Conservation (phyloP, 805 yeast species). For the Spathaspora hagerdaliae region DNA sequence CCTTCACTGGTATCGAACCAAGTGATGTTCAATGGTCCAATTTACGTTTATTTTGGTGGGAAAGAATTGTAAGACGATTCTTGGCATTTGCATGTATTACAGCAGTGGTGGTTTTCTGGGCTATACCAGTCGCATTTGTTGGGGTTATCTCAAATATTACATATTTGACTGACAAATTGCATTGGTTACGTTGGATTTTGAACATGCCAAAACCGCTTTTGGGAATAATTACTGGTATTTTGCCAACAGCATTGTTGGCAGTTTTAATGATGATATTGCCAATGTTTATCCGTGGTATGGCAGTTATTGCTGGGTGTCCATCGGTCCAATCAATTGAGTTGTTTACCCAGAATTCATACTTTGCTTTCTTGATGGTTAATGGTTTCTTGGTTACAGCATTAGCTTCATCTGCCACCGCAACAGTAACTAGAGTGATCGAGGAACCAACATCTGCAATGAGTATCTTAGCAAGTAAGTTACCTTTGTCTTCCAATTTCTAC, state of each 20-base stretch:
- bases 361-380: constrained; percentile 67
- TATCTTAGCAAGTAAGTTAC: constrained; percentile 62
- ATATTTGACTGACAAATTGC: constrained; percentile 64
- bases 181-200: constrained; percentile 70
- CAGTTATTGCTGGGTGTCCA: constrained; percentile 53
- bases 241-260: constrained; percentile 80
- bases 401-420: constrained; percentile 68
- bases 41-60: constrained; percentile 80
- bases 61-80: constrained; percentile 50
- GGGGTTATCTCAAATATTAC: constrained; percentile 89
- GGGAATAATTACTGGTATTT: constrained; percentile 84
- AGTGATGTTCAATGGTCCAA: constrained; percentile 65
- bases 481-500: constrained; percentile 70
- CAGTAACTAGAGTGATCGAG: constrained; percentile 57
- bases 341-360: constrained; percentile 64
- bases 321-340: constrained; percentile 56
- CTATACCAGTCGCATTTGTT: constrained; percentile 96
- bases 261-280: constrained; percentile 86
- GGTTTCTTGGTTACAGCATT: constrained; percentile 68
- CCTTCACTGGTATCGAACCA: constrained; percentile 61
- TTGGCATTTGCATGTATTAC: constrained; percentile 51
- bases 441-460: constrained; percentile 56
- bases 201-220: constrained; percentile 65
- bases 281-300: constrained; percentile 71
- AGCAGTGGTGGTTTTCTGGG: constrained; percentile 79